Evolutionary conservation across 148 eudicot species (phyloP).

Genomic region (Rhododendron henanense): DNA sequence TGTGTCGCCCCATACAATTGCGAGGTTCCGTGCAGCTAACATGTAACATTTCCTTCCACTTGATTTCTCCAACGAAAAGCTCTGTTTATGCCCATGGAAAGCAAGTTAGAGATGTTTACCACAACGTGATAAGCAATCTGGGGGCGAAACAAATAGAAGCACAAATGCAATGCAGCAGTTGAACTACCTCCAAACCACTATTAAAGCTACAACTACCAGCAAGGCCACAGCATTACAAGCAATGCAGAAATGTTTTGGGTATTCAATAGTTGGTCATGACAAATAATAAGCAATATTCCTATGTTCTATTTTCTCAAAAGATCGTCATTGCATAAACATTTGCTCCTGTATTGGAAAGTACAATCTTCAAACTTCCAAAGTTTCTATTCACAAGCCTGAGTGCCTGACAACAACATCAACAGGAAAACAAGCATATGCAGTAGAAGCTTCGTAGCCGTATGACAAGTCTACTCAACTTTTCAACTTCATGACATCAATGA

Average conservation of each 20-base stretch:
- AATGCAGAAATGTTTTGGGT: background rate
- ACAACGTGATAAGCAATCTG: background rate
- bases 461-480: too few species aligned
- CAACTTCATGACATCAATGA: too few species aligned
- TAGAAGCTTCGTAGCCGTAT: too few species aligned
- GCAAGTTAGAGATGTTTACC: background rate
- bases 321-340: background rate
- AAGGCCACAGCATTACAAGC: background rate
- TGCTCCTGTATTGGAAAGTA: background rate
- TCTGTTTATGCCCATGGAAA: slow-evolving; percentile 28
- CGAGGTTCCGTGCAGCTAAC: slow-evolving; percentile 51
- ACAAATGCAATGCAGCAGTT: background rate
- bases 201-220: background rate
- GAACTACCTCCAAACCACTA: background rate
- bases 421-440: too few species aligned
- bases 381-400: background rate
- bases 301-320: background rate
- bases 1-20: slow-evolving; percentile 54
- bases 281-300: background rate
- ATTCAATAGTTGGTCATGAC: background rate
- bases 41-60: slow-evolving; percentile 62
- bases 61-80: slow-evolving; percentile 55
- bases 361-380: background rate
- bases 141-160: background rate
- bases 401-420: background rate